Evolutionary conservation across 106 monocot genomes (phyloP).

Genomic region (Cymbidium sinense): DNA sequence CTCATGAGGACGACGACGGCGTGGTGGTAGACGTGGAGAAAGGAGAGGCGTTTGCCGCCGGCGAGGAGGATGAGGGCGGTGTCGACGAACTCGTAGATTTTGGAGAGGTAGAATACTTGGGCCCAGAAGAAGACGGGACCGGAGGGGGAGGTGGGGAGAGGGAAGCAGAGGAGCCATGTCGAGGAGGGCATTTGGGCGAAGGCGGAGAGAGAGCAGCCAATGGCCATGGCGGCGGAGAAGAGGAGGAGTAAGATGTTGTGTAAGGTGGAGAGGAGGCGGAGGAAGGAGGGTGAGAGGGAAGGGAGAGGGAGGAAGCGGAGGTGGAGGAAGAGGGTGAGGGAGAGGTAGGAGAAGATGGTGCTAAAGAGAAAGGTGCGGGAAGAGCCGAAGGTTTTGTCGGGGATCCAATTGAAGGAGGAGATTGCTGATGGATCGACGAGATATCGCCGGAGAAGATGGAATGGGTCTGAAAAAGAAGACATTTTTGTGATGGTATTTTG

Average conservation of each 20-base stretch:
- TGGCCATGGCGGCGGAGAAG: constrained; percentile 56
- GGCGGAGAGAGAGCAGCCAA: constrained; percentile 60
- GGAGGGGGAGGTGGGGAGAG: constrained; percentile 16
- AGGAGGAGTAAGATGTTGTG: constrained; percentile 59
- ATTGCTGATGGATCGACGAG: constrained; percentile 43
- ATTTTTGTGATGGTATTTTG: background rate
- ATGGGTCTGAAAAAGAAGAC: background rate
- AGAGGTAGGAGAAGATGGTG: constrained; percentile 38
- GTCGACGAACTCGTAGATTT: constrained; percentile 88
- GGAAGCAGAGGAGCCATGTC: constrained; percentile 60
- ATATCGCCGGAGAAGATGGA: constrained; percentile 20
- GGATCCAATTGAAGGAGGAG: constrained; percentile 43
- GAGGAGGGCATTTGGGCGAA: constrained; percentile 26
- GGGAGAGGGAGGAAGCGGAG: constrained; percentile 21
- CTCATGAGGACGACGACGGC: constrained; percentile 69
- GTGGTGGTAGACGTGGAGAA: constrained; percentile 99
- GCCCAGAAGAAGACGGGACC: constrained; percentile 94
- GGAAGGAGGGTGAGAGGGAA: constrained; percentile 21
- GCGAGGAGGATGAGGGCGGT: constrained; percentile 73
- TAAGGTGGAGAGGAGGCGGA: constrained; percentile 34
- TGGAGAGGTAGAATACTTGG: constrained; percentile 92
- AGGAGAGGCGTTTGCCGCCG: constrained; percentile 43
- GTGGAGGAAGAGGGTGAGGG: constrained; percentile 38
- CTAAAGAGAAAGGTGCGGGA: constrained; percentile 30
- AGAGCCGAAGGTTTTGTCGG: constrained; percentile 24